Conservation (phyloP, 2,329 filamentous ascomycete genomes). For the Xylariaceae sp. region DNA sequence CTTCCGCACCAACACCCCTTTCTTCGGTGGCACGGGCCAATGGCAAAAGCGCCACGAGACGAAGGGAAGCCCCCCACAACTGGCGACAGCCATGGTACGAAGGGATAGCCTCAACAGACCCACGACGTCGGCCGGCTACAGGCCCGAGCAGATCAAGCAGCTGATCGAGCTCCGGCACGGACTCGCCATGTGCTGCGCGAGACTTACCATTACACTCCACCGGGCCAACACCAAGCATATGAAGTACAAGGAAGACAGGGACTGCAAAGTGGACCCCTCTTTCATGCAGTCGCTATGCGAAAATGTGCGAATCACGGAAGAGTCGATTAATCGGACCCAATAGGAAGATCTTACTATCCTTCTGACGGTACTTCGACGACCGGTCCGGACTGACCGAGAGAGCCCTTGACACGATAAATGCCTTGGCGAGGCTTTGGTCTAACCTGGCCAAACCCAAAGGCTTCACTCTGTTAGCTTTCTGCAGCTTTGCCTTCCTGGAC, state of each 20-base stretch:
- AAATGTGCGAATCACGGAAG: conserved; percentile 36
- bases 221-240: conserved; percentile 2
- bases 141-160: conserved; percentile 17
- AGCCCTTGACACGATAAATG: no score
- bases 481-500: no score
- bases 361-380: no score
- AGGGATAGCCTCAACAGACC: conserved; percentile 4
- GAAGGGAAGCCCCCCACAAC: neutral
- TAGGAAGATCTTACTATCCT: no score
- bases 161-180: conserved; percentile 41
- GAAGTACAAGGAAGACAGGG: conserved; percentile 1
- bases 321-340: conserved; percentile 18
- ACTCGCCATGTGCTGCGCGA: conserved; percentile 45
- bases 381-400: no score
- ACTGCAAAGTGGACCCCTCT: conserved; percentile 27
- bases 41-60: conserved; percentile 12
- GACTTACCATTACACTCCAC: conserved; percentile 46
- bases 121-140: conserved; percentile 1
- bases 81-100: neutral
- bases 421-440: no score
- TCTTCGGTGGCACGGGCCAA: conserved; percentile 10
- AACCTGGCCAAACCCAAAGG: no score
- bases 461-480: no score
- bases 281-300: conserved; percentile 32
- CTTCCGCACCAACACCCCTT: conserved; percentile 8